A percentile compares a stretch with the other conserved stretches of the same genome.
phyloP scores from a whole-genome alignment of 179 eudicot species.

The Vitellaria paradoxa region DNA sequence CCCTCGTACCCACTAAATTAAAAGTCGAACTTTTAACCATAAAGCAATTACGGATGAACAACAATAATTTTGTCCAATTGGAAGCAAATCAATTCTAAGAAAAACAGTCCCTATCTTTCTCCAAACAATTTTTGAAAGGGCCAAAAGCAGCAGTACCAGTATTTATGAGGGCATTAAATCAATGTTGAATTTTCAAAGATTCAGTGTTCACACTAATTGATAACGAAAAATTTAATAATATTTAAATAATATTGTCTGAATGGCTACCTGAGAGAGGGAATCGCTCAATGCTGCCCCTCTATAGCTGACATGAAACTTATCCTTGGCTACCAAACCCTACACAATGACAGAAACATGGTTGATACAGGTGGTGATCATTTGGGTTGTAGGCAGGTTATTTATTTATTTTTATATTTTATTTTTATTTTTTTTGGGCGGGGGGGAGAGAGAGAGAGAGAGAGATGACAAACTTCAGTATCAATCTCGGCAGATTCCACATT shows the following conservation, averaged over 20 bases:
- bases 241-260: neutral
- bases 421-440: no score
- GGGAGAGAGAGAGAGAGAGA: constrained; percentile 16
- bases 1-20: neutral
- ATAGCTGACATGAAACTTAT: constrained; percentile 95
- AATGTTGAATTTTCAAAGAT: neutral
- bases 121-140: neutral
- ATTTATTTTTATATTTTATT: no score
- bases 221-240: neutral
- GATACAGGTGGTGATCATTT: neutral
- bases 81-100: neutral
- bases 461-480: constrained; percentile 72
- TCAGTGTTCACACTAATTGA: neutral
- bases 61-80: neutral
- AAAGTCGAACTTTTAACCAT: neutral
- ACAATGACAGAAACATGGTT: constrained; percentile 11
- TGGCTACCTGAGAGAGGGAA: constrained; percentile 79
- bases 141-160: neutral
- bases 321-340: constrained; percentile 96
- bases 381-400: neutral
- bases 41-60: no score
- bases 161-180: neutral
- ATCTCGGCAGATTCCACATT: constrained; percentile 95
- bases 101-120: neutral
- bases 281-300: constrained; percentile 81